A percentile compares a stretch with the other conserved stretches of the same genome.
Evolutionary conservation across 371 early-diverging fungal genomes (phyloP).

Genomic region (Mycotypha africana): DNA sequence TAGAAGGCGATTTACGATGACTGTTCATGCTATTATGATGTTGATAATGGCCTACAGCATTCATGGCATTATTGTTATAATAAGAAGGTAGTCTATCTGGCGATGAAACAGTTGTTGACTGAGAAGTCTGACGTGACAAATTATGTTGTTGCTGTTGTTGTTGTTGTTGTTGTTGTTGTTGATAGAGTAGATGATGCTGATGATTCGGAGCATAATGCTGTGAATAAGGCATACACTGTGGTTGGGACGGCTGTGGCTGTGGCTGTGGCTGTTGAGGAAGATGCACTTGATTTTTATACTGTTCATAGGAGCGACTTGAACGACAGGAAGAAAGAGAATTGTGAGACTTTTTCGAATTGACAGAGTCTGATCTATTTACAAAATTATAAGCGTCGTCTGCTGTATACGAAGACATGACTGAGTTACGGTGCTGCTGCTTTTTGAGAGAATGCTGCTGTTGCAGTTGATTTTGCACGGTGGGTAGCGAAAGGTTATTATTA

Average conservation of each 20-base stretch:
- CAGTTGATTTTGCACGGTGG: no score
- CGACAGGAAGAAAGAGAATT: conserved; percentile 22
- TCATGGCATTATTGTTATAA: conserved; percentile 1
- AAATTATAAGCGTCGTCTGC: no score
- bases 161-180: not conserved
- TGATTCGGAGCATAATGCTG: no score
- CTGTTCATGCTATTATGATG: not conserved
- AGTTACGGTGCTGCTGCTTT: no score
- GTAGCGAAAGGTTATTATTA: no score
- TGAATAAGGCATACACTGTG: no score
- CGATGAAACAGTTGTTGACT: conserved; percentile 13
- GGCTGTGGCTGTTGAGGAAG: no score
- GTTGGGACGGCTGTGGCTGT: no score
- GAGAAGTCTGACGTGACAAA: conserved; percentile 22
- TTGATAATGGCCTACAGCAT: not conserved
- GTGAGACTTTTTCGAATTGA: conserved; percentile 15
- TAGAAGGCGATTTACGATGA: not conserved
- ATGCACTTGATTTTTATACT: no score
- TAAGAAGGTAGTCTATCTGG: conserved; percentile 14
- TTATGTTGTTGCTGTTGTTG: conserved; percentile 12
- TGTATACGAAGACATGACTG: no score
- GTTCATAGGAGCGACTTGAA: conserved; percentile 26
- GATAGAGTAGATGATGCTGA: no score
- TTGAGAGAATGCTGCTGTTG: no score
- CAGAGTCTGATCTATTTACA: conserved; percentile 29